Conservation (phyloP, 352 stramenopile species). For the Aphanomyces invadans region DNA sequence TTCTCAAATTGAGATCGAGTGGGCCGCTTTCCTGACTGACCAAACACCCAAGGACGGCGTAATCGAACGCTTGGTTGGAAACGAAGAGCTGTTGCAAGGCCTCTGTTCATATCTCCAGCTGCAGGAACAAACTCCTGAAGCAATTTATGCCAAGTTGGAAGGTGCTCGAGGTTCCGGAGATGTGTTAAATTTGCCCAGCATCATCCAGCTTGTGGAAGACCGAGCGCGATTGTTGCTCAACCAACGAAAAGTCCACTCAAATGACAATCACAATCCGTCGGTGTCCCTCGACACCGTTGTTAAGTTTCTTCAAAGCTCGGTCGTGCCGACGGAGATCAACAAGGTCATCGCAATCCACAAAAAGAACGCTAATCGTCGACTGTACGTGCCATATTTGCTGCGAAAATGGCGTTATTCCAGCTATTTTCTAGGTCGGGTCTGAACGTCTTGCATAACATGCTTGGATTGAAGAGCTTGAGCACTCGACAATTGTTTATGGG, state of each 20-base stretch:
- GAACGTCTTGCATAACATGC: background rate
- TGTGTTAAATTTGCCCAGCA: background rate
- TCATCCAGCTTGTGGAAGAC: background rate
- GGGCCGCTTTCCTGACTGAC: conserved; percentile 42
- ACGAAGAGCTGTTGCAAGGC: conserved; percentile 40
- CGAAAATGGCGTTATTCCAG: no score
- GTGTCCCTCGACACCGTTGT: background rate
- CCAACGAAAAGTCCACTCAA: background rate
- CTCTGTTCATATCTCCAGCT: conserved; percentile 33
- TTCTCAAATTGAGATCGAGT: conserved; percentile 60
- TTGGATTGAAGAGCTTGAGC: conserved; percentile 11
- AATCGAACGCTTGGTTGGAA: conserved; percentile 45
- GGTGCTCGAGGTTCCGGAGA: background rate
- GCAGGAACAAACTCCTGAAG: background rate
- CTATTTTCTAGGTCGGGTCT: conserved; percentile 8
- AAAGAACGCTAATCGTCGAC: background rate
- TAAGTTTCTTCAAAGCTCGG: background rate
- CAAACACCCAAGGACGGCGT: conserved; percentile 37
- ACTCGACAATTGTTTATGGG: conserved; percentile 16
- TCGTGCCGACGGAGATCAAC: background rate
- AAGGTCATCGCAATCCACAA: background rate
- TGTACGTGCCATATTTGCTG: background rate
- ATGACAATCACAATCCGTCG: background rate
- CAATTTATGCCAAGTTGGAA: background rate
- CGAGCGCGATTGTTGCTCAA: background rate